These are phyloP conservation scores for Pterulicium gracile DNA, from an alignment of 1,284 basidiomycete species.

Conservation along the genomic window DNA sequence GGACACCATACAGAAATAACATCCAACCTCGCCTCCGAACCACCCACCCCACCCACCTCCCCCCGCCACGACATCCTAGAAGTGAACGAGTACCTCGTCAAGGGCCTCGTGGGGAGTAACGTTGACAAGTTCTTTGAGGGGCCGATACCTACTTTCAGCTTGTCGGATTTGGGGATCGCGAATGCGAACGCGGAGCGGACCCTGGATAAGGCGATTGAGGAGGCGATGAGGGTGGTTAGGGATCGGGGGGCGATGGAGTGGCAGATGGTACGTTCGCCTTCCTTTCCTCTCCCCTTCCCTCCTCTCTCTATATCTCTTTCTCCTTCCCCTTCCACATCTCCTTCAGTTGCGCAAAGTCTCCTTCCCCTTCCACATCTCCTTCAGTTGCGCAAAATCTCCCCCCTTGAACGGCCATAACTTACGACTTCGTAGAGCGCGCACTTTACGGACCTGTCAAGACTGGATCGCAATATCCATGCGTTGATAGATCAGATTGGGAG, in stretches of 20 bases:
- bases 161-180: constrained; percentile 39
- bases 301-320: no score
- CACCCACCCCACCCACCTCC: constrained; percentile 31
- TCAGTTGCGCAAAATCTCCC: no score
- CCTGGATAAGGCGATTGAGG: not conserved
- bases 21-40: constrained; percentile 29
- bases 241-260: constrained; percentile 27
- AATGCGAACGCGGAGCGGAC: no score
- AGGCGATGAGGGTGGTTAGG: not conserved
- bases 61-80: constrained; percentile 65
- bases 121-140: constrained; percentile 75
- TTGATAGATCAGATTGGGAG: constrained; percentile 51
- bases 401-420: no score
- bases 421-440: no score
- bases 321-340: no score
- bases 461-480: constrained; percentile 62
- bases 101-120: constrained; percentile 53
- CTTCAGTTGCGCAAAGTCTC: no score
- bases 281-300: no score
- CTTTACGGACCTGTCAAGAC: no score
- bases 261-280: constrained; percentile 25
- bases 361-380: no score
- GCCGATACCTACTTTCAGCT: constrained; percentile 43
- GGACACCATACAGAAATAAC: constrained; percentile 11
- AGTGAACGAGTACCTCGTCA: constrained; percentile 68